Conservation (phyloP, 2,329 filamentous ascomycete genomes). For the Nemania serpens region DNA sequence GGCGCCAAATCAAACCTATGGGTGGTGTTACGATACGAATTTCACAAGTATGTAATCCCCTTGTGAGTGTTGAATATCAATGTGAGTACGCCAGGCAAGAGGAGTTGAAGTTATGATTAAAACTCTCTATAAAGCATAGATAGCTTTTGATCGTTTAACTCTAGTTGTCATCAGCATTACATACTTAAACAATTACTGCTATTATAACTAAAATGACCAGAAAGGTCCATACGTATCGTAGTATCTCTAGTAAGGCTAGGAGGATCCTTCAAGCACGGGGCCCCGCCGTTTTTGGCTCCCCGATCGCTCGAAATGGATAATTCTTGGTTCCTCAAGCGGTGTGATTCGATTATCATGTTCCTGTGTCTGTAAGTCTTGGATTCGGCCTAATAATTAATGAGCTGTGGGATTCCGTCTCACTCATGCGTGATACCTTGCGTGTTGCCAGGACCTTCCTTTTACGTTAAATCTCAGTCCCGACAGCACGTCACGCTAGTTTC, state of each 20-base stretch:
- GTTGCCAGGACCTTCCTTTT: conserved; percentile 14
- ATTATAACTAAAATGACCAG: background rate
- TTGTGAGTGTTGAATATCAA: background rate
- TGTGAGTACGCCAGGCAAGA: background rate
- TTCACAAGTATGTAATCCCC: background rate
- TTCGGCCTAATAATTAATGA: background rate
- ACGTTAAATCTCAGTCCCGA: conserved; percentile 4
- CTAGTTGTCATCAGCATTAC: background rate
- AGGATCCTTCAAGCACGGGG: conserved; percentile 1
- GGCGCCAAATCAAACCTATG: background rate
- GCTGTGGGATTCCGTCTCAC: background rate
- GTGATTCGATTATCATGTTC: no score
- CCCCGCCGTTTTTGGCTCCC: conserved; percentile 15
- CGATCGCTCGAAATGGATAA: background rate
- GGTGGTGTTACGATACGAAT: background rate
- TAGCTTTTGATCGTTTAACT: background rate
- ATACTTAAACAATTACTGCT: no score
- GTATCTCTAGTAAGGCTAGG: conserved; percentile 3
- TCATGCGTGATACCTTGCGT: background rate
- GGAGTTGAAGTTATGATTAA: background rate
- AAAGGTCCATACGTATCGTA: background rate
- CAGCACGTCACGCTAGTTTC: background rate
- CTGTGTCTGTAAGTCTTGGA: no score
- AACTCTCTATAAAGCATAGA: background rate
- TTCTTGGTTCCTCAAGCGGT: no score